A percentile compares a stretch with the other conserved stretches of the same genome.
Evolutionary conservation across 1,284 basidiomycete genomes (phyloP).

Genomic region (Ganoderma lucidum): DNA sequence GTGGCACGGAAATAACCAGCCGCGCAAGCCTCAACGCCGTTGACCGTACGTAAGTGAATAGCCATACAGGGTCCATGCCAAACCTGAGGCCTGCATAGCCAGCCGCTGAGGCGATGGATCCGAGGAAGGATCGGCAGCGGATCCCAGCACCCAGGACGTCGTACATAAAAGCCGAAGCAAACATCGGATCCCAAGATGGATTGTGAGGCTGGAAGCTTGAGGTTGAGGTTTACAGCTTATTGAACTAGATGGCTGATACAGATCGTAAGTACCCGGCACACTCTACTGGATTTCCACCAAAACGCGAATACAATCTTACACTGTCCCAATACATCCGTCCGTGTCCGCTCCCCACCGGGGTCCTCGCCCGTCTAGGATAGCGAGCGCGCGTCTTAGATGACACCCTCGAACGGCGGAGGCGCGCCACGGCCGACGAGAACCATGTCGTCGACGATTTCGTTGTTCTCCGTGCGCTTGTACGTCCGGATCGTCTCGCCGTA

Average conservation of each 20-base stretch:
- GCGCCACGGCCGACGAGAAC: conserved; percentile 59
- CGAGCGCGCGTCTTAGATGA: conserved; percentile 2
- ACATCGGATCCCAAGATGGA: too few relatives aligned
- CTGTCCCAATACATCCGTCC: neutral
- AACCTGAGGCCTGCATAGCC: too few relatives aligned
- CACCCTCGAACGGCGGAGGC: conserved; percentile 34
- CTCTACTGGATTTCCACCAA: neutral
- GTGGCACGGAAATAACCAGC: too few relatives aligned
- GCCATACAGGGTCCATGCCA: too few relatives aligned
- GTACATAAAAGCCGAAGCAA: too few relatives aligned
- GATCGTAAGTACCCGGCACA: neutral
- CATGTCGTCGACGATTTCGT: conserved; percentile 74
- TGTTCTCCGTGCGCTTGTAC: conserved; percentile 86
- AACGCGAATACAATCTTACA: neutral
- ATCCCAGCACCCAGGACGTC: too few relatives aligned
- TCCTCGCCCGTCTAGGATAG: neutral
- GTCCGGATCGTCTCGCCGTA: conserved; percentile 92
- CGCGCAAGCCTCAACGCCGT: too few relatives aligned
- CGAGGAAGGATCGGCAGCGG: too few relatives aligned
- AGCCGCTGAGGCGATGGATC: too few relatives aligned
- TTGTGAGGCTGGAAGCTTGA: too few relatives aligned
- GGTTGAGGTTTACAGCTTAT: too few relatives aligned
- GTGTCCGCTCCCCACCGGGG: neutral
- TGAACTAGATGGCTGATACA: neutral
- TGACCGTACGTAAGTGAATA: too few relatives aligned